Conservation (phyloP, 202 grass and related monocot genomes). For the Schoenoplectus triqueter region DNA sequence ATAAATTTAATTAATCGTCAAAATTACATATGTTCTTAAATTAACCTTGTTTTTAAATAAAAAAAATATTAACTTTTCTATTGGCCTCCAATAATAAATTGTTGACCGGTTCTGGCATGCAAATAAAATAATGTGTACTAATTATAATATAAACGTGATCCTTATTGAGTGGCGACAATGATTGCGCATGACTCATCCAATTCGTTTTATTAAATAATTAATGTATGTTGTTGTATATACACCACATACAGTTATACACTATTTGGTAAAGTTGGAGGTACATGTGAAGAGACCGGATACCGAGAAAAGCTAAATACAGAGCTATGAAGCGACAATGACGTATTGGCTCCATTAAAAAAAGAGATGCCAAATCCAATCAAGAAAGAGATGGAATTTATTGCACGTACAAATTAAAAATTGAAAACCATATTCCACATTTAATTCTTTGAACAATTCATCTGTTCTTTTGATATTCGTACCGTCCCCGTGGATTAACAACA, state of each 20-base stretch:
- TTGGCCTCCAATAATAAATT: neutral
- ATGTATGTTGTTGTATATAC: neutral
- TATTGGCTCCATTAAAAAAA: neutral
- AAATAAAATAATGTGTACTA: neutral
- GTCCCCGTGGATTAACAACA: no score
- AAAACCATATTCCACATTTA: neutral
- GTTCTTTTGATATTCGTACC: neutral
- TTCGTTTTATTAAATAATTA: neutral
- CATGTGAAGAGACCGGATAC: neutral
- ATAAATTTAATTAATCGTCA: neutral
- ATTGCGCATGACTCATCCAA: neutral
- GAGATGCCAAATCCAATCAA: neutral
- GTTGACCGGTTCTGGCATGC: neutral
- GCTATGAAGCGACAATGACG: neutral
- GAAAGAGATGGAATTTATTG: neutral
- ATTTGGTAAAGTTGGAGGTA: neutral
- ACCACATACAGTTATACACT: neutral
- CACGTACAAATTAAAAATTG: neutral
- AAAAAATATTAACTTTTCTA: neutral
- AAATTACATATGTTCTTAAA: neutral
- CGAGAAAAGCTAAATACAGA: neutral
- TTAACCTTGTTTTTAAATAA: neutral
- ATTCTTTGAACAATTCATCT: neutral
- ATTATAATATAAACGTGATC: neutral
- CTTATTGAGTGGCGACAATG: neutral